Evolutionary conservation across 2,329 filamentous ascomycete species (phyloP).

Genomic region (Arthrobotrys megalospora): DNA sequence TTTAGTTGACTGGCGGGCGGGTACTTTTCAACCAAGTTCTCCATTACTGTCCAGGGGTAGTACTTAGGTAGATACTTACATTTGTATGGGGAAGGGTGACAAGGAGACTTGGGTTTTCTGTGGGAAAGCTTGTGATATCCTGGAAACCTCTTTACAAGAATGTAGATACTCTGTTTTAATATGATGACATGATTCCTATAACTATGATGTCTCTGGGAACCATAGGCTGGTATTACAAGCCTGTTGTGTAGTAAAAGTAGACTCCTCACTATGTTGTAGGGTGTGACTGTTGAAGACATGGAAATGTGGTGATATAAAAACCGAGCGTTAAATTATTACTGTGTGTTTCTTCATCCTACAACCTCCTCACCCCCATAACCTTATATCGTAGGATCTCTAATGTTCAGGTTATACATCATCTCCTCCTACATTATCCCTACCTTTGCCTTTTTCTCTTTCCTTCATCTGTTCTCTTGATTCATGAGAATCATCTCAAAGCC

Average conservation of each 20-base stretch:
- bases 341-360: not conserved
- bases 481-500: not conserved
- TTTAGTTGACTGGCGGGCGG: not conserved
- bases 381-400: not conserved
- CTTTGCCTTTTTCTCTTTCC: not conserved
- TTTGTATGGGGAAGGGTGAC: no score
- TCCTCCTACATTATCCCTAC: not conserved
- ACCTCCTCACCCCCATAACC: not conserved
- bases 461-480: not conserved
- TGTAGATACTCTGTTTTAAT: not conserved
- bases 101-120: slow-evolving; percentile 7
- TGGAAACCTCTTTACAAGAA: not conserved
- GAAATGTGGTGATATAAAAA: slow-evolving; percentile 2
- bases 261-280: not conserved
- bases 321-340: not conserved
- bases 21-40: slow-evolving; percentile 29
- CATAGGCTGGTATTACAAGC: no score
- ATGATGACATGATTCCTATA: not conserved
- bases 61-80: not conserved
- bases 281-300: not conserved
- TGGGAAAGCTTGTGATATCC: slow-evolving; percentile 13
- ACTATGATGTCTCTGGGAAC: no score
- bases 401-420: not conserved
- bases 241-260: no score
- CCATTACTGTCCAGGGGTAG: not conserved